Conservation (phyloP, 2,329 filamentous ascomycete species). For the Phialocephala sp. region DNA sequence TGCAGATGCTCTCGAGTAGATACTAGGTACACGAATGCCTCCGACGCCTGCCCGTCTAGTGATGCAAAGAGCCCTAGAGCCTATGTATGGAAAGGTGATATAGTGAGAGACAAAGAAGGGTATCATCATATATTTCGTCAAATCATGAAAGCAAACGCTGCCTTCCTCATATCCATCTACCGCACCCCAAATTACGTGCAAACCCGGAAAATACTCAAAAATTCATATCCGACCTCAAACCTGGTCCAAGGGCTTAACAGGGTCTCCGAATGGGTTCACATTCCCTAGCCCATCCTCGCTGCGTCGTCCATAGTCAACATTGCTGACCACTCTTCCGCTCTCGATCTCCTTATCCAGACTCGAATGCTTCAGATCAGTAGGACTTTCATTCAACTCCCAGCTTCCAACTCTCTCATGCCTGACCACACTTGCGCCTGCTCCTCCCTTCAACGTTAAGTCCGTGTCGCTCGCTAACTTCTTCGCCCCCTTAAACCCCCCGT, state of each 20-base stretch:
- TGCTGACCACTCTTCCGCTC: slow-evolving; percentile 28
- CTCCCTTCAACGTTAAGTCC: slow-evolving; percentile 37
- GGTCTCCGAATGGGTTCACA: slow-evolving; percentile 39
- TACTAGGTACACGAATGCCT: background rate
- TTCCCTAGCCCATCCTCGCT: slow-evolving; percentile 36
- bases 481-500: slow-evolving; percentile 42
- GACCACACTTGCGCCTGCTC: slow-evolving; percentile 32
- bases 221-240: slow-evolving; percentile 26
- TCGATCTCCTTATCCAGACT: slow-evolving; percentile 35
- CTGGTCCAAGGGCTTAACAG: slow-evolving; percentile 38
- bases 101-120: slow-evolving; percentile 37
- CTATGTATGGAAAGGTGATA: slow-evolving; percentile 21
- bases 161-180: slow-evolving; percentile 19
- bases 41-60: slow-evolving; percentile 2
- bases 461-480: slow-evolving; percentile 41
- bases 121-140: slow-evolving; percentile 33
- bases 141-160: slow-evolving; percentile 16
- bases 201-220: slow-evolving; percentile 6
- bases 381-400: slow-evolving; percentile 41
- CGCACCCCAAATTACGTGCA: background rate
- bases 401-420: slow-evolving; percentile 42
- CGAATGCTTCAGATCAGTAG: slow-evolving; percentile 13
- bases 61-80: background rate
- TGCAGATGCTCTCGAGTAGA: too few species aligned
- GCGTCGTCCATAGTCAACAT: slow-evolving; percentile 32